Evolutionary conservation across 208 protist genomes (phyloP).

Genomic region (Acanthamoeba castellanii): DNA sequence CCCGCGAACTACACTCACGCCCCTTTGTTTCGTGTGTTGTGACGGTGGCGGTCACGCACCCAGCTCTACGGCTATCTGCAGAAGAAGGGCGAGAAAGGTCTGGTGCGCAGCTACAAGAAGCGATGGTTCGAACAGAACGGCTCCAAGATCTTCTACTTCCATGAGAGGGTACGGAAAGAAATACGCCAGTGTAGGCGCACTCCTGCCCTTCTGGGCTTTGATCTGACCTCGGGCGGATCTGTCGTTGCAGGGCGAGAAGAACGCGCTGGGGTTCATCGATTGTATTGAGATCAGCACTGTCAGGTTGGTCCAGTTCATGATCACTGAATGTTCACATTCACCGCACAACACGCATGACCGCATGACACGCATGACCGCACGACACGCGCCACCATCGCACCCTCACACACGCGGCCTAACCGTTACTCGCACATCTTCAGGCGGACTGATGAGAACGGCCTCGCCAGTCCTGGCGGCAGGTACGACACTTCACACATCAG

Average conservation of each 20-base stretch:
- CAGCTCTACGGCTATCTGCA: constrained; percentile 28
- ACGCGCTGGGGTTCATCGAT: constrained; percentile 15
- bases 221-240: neutral
- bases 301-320: neutral
- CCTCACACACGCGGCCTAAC: no score
- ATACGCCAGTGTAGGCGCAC: no score
- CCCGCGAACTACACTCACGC: no score
- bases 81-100: constrained; percentile 53
- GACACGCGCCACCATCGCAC: no score
- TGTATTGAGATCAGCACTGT: neutral
- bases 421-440: neutral
- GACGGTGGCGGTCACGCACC: neutral
- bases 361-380: no score
- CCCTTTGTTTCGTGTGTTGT: no score
- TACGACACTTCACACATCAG: neutral
- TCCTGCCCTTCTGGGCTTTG: neutral
- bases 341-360: neutral
- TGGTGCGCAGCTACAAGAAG: constrained; percentile 55
- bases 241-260: neutral
- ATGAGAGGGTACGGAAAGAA: neutral
- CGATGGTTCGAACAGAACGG: constrained; percentile 47
- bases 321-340: neutral
- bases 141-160: constrained; percentile 3
- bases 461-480: neutral
- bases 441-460: neutral